phyloP scores from a whole-genome alignment of 805 yeast species.

The Wickerhamomyces ciferrii region DNA sequence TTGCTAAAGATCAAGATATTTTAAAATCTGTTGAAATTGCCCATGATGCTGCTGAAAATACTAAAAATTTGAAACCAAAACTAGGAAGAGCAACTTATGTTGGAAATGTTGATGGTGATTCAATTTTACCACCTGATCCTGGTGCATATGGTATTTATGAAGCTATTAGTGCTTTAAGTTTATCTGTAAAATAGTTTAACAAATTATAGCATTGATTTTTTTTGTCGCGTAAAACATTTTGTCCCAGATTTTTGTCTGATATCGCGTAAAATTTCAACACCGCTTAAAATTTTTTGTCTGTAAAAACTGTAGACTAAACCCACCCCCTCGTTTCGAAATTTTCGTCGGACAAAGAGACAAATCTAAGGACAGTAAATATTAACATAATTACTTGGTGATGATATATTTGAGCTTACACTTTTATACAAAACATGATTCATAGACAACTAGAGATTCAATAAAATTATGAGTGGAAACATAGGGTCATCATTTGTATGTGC shows the following conservation, averaged over 20 bases:
- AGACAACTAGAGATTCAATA: not conserved
- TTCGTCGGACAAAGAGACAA: too few relatives aligned
- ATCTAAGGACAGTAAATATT: too few relatives aligned
- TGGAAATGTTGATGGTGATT: not conserved
- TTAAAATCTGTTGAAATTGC: not conserved
- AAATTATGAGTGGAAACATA: not conserved
- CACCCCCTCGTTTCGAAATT: too few relatives aligned
- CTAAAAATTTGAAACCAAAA: not conserved
- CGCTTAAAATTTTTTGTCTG: too few relatives aligned
- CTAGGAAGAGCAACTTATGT: not conserved
- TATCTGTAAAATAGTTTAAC: not conserved
- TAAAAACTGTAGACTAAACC: too few relatives aligned
- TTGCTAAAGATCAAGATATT: not conserved
- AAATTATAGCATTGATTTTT: too few relatives aligned
- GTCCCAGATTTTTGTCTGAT: too few relatives aligned
- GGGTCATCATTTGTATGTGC: not conserved
- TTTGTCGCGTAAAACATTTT: too few relatives aligned
- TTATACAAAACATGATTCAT: too few relatives aligned
- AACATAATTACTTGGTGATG: too few relatives aligned
- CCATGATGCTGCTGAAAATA: not conserved
- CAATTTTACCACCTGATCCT: not conserved
- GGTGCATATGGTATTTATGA: not conserved
- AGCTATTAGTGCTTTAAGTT: not conserved
- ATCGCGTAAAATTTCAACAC: too few relatives aligned
- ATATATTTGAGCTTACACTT: too few relatives aligned